These are phyloP conservation scores for Botrytis byssoidea DNA, from an alignment of 2,329 filamentous ascomycete species.

Conservation along the genomic window DNA sequence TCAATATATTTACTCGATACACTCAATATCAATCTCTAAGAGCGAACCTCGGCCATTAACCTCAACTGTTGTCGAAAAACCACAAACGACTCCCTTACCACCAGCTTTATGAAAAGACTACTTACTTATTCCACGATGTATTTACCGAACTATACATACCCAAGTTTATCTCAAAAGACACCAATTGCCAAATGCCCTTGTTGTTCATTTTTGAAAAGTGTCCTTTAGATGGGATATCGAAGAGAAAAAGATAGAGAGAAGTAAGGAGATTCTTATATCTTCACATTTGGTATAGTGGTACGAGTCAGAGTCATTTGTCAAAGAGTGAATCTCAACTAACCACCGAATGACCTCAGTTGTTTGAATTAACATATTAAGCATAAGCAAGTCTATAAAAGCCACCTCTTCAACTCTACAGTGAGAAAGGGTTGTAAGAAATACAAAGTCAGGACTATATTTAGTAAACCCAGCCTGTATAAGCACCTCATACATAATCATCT, in stretches of 20 bases:
- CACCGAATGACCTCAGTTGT: not conserved
- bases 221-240: not conserved
- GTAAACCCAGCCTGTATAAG: no score
- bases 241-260: not conserved
- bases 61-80: not conserved
- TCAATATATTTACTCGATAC: not conserved
- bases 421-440: accelerated
- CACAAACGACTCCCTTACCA: not conserved
- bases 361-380: not conserved
- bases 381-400: no score
- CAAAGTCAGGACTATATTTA: no score
- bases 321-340: not conserved
- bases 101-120: not conserved
- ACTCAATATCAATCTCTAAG: not conserved
- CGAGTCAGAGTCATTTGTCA: not conserved
- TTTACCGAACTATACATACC: not conserved
- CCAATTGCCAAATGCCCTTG: no score
- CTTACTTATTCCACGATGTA: not conserved
- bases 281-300: not conserved
- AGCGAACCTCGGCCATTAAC: not conserved
- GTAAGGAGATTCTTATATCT: not conserved
- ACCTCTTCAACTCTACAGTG: no score
- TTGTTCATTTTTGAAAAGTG: not conserved
- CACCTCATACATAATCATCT: no score
- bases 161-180: no score